phyloP scores from a whole-genome alignment of 495 filamentous ascomycete species.

The Sordaria brevicollis region DNA sequence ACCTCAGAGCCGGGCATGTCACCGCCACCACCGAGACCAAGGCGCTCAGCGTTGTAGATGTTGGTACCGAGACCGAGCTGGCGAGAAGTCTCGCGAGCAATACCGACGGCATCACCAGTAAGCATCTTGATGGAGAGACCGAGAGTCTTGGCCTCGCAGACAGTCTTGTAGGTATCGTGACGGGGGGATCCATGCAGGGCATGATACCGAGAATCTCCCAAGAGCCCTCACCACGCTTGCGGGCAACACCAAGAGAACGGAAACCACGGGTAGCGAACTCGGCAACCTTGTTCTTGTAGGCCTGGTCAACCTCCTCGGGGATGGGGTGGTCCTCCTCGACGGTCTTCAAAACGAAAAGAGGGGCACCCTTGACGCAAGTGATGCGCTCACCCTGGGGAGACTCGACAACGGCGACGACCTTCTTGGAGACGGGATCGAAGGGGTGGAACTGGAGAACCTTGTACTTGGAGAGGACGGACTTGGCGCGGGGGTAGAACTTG shows the following conservation, averaged over 20 bases:
- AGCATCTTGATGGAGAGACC: conserved; percentile 94
- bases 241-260: conserved; percentile 84
- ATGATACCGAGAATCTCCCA: conserved; percentile 94
- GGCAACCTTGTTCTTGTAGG: conserved; percentile 81
- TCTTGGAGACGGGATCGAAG: conserved; percentile 92
- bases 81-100: conserved; percentile 82
- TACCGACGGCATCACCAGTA: conserved; percentile 90
- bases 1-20: conserved; percentile 87
- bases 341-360: conserved; percentile 71
- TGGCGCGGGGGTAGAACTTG: conserved; percentile 67
- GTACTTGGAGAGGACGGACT: conserved; percentile 64
- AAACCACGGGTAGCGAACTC: conserved; percentile 89
- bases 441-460: conserved; percentile 72
- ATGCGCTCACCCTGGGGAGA: conserved; percentile 72
- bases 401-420: conserved; percentile 75
- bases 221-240: conserved; percentile 60
- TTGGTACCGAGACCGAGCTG: conserved; percentile 87
- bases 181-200: conserved; percentile 85
- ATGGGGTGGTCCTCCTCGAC: conserved; percentile 73
- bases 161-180: conserved; percentile 81
- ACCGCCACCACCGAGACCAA: conserved; percentile 73
- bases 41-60: conserved; percentile 84
- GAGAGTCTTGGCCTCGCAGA: conserved; percentile 78
- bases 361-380: conserved; percentile 84
- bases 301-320: conserved; percentile 58